Conservation (phyloP, 129 eudicot species). For the Centaurea solstitialis region DNA sequence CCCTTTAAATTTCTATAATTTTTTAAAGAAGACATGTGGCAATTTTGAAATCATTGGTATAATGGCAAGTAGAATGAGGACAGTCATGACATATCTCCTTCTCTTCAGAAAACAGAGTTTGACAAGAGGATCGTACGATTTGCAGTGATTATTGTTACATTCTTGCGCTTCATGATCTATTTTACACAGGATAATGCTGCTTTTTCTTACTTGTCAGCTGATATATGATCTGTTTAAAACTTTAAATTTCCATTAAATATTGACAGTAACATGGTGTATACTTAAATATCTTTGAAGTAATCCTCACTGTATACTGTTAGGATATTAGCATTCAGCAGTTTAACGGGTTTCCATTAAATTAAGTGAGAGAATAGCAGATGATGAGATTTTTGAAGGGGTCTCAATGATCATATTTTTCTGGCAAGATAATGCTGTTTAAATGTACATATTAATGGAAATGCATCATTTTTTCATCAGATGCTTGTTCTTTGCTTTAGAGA, state of each 20-base stretch:
- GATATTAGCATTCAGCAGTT: neutral
- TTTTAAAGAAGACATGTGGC: neutral
- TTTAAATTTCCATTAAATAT: neutral
- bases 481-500: neutral
- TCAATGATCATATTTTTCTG: neutral
- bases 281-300: neutral
- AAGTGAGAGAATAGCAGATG: neutral
- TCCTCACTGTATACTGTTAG: neutral
- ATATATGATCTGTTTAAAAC: no score
- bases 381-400: neutral
- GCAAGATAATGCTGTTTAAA: neutral
- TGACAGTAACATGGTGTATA: neutral
- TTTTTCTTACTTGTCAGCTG: neutral
- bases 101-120: neutral
- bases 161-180: neutral
- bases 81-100: neutral
- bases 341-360: neutral
- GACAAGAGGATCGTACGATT: neutral
- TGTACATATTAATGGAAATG: neutral
- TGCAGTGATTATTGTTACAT: neutral
- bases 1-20: neutral
- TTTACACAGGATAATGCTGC: neutral
- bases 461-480: neutral
- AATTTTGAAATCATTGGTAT: neutral
- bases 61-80: neutral